Percentiles rank a stretch among this genome's conserved stretches.
These are phyloP conservation scores for Sutorius eximius DNA, from an alignment of 1,284 basidiomycete species.

Conservation along the genomic window DNA sequence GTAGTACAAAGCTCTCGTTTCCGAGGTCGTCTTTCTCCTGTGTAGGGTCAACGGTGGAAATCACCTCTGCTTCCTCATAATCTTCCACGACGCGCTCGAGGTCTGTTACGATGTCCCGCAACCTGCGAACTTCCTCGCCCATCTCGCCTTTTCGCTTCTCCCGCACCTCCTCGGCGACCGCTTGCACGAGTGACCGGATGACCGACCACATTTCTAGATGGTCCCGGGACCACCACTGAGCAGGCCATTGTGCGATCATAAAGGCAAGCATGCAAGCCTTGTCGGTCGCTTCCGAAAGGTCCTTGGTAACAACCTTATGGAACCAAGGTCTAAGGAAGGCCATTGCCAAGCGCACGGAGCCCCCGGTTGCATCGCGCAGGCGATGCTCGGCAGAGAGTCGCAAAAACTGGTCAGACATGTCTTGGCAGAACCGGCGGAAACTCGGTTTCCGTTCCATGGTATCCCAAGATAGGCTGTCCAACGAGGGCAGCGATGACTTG, in stretches of 20 bases:
- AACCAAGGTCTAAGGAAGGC: constrained; percentile 69
- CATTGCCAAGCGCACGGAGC: constrained; percentile 64
- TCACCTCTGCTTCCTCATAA: constrained; percentile 32
- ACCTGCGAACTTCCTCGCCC: constrained; percentile 42
- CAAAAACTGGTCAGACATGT: constrained; percentile 62
- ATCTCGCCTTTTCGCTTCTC: constrained; percentile 46
- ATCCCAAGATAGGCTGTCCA: constrained; percentile 59
- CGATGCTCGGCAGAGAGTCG: constrained; percentile 52
- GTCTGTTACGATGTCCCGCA: constrained; percentile 51
- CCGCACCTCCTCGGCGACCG: constrained; percentile 63
- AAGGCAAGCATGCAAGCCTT: constrained; percentile 55
- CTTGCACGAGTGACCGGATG: constrained; percentile 53
- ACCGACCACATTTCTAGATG: constrained; percentile 59
- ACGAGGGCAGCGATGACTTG: constrained; percentile 38
- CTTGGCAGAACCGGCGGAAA: constrained; percentile 69
- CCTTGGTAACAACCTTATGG: constrained; percentile 48
- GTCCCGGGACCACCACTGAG: constrained; percentile 60
- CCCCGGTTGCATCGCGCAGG: constrained; percentile 62
- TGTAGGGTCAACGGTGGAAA: constrained; percentile 24
- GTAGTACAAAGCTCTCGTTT: constrained; percentile 14
- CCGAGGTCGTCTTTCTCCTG: constrained; percentile 19
- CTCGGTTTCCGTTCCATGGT: constrained; percentile 56
- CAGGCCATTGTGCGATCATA: constrained; percentile 67
- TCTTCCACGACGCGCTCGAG: constrained; percentile 45
- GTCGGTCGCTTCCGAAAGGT: constrained; percentile 49